phyloP scores from a whole-genome alignment of 2,329 filamentous ascomycete genomes.

The Bretziella fagacearum region DNA sequence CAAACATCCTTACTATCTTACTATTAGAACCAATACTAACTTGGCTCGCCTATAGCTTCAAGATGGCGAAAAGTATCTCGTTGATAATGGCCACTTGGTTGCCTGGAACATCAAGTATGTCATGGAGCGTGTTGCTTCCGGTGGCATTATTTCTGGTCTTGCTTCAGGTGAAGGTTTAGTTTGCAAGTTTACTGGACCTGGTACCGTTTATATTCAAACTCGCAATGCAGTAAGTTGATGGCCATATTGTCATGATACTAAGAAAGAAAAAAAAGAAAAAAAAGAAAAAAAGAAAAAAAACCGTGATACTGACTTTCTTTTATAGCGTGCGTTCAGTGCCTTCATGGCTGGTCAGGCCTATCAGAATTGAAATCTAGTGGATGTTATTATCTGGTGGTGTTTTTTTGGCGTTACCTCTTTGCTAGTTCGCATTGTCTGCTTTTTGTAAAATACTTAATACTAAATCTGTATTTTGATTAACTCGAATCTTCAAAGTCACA shows the following conservation, averaged over 20 bases:
- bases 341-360: slow-evolving; percentile 33
- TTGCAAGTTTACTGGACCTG: slow-evolving; percentile 85
- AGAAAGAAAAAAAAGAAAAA: no score
- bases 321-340: slow-evolving; percentile 33
- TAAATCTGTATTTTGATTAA: no score
- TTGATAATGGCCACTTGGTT: slow-evolving; percentile 85
- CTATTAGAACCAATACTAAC: background rate
- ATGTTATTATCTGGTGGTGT: background rate
- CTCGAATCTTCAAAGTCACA: no score
- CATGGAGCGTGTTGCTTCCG: slow-evolving; percentile 75
- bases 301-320: background rate
- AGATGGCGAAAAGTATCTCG: slow-evolving; percentile 70
- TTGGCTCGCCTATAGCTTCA: slow-evolving; percentile 25
- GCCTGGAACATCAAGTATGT: slow-evolving; percentile 95
- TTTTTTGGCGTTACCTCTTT: background rate
- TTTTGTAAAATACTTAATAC: no score
- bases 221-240: slow-evolving; percentile 59
- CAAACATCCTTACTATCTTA: background rate
- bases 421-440: no score
- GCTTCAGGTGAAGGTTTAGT: slow-evolving; percentile 74
- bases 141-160: slow-evolving; percentile 79
- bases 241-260: background rate
- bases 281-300: background rate
- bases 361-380: slow-evolving; percentile 16
- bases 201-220: slow-evolving; percentile 84